Evolutionary conservation across 805 yeast genomes (phyloP), one percentile per base, ranked within the genome.

Genomic region (Wickerhamomyces alni): DNA sequence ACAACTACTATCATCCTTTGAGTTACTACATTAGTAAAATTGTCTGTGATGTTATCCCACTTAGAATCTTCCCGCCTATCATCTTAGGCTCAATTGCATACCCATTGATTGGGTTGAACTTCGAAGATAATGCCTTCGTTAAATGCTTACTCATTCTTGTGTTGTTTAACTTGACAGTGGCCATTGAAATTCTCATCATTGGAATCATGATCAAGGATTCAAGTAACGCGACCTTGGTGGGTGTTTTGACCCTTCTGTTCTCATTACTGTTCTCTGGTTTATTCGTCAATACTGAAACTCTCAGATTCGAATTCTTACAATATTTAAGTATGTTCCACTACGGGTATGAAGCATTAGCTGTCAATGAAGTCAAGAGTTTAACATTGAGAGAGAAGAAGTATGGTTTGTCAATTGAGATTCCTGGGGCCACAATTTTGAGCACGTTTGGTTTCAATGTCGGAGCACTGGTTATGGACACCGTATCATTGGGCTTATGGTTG

Each of bases 401-500:
- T 55, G 99, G 99, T 0, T 71, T 93, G 32, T 84, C 89, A 33
- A 91, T 93, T 51, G 96, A 88, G 61, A 94, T 93, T 13, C 99
- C 99, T 0, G 99, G 99, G 10, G 98, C 99, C 2, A 94, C 95
- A 2, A 93, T 93, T 40, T 70, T 93, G 50, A 85, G 95, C 50
- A 87, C 98, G 0, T 93, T 93, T 67, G 99, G 99, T 0, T 93
- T 93, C 60, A 75, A 86, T 48, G 91, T 87, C 12, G 77, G 80
- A 18, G 93, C 89, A 2, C 74, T 85, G 39, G 62, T 75, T 61
- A 67, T 68, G 27, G 98, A 93, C 58, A 70, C 82, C 22, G 57
- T 70, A 26, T 75, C 75, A 43, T 67, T 93, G 37, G 65, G 67
- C 0, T 69, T 73, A 0, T 78, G 84, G 68, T 71, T 80, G 24